Evolutionary conservation across 2,329 filamentous ascomycete genomes (phyloP).

Genomic region (Didymella lethalis): DNA sequence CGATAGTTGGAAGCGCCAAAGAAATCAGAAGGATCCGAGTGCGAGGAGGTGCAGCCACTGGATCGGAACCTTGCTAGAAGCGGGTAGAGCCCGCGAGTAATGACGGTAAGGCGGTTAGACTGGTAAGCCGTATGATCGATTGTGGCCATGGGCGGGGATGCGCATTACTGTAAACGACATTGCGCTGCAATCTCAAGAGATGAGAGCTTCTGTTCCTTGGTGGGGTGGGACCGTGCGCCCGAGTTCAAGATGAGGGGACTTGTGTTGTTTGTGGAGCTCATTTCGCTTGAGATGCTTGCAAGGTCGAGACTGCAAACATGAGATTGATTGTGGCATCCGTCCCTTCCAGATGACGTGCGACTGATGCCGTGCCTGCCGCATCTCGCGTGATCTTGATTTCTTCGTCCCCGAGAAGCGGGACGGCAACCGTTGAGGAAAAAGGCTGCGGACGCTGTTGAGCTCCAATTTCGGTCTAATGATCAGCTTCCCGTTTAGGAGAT

Average conservation of each 20-base stretch:
- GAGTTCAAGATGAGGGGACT: conserved; percentile 39
- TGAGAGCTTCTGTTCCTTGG: conserved; percentile 35
- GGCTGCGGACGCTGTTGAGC: conserved; percentile 32
- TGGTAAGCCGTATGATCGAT: conserved; percentile 17
- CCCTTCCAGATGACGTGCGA: conserved; percentile 24
- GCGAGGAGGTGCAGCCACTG: conserved; percentile 29
- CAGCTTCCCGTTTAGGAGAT: conserved; percentile 49
- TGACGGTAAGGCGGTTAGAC: conserved; percentile 26
- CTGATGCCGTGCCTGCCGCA: conserved; percentile 16
- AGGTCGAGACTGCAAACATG: conserved; percentile 29
- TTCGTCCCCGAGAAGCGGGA: conserved; percentile 21
- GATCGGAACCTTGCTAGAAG: conserved; percentile 25
- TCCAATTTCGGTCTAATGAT: conserved; percentile 40
- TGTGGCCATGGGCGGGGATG: conserved; percentile 1
- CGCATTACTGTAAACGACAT: conserved; percentile 31
- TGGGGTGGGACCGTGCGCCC: conserved; percentile 39
- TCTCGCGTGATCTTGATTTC: conserved; percentile 19
- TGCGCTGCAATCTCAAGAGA: conserved; percentile 47
- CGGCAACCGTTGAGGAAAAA: conserved; percentile 28
- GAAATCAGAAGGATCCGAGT: conserved; percentile 16
- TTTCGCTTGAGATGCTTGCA: conserved; percentile 48
- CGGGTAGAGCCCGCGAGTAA: conserved; percentile 25
- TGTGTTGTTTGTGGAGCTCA: conserved; percentile 47
- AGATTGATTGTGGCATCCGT: conserved; percentile 34
- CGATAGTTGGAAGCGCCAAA: conserved; percentile 27